Evolutionary conservation across 1,284 basidiomycete species (phyloP).

Genomic region (Hemileia vastatrix): DNA sequence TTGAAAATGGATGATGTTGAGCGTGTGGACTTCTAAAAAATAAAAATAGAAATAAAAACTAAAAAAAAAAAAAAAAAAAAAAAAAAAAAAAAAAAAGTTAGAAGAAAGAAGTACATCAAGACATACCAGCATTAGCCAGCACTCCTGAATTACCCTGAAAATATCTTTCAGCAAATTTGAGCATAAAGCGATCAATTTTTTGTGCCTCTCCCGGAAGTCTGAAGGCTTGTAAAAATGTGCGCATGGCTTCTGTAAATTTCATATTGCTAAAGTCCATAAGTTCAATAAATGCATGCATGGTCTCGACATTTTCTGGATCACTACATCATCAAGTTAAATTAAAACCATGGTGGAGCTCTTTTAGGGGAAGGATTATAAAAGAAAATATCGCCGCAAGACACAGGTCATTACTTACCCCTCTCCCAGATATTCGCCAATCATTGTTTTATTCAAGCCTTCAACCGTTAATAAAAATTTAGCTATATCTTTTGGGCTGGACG

Average conservation of each 20-base stretch:
- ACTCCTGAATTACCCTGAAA: conserved; percentile 73
- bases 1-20: background rate
- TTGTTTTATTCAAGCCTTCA: conserved; percentile 86
- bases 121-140: conserved; percentile 57
- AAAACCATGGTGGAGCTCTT: too few relatives aligned
- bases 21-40: background rate
- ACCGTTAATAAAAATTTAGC: conserved; percentile 78
- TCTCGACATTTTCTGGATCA: conserved; percentile 73
- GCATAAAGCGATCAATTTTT: conserved; percentile 97
- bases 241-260: conserved; percentile 74
- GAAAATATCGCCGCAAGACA: background rate
- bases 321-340: conserved; percentile 46
- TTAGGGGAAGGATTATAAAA: background rate
- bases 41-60: background rate
- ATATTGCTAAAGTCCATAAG: conserved; percentile 70
- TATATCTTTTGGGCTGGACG: conserved; percentile 64
- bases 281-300: conserved; percentile 94
- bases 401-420: conserved; percentile 60
- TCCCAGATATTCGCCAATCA: conserved; percentile 96
- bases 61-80: background rate
- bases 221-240: conserved; percentile 82
- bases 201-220: conserved; percentile 89
- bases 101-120: conserved; percentile 58
- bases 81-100: background rate
- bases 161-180: conserved; percentile 92